Base-by-base conservation (phyloP, 78 protist species). In the Dictyostelium capitatum region DNA sequence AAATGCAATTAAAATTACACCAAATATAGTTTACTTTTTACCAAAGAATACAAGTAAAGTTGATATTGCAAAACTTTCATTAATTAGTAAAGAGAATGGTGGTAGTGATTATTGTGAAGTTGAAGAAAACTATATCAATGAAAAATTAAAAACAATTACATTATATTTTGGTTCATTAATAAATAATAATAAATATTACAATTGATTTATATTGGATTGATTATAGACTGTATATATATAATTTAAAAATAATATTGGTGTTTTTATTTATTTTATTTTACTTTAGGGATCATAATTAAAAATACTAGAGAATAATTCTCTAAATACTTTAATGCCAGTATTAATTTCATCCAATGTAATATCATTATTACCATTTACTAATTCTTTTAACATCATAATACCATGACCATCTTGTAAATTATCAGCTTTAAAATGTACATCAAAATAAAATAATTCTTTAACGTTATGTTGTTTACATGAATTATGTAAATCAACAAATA, bases 11-110 rank as follows among this genome's bases (percentile, higher is more conserved):
- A 77, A 53, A 20, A 65, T 91, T 19, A 53, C 90, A 37, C 89
- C 89, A 47, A 80, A 91, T 43, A 64, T 91, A 14, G 95, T 72
- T 23, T 91, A 91, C 47, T 83, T 82, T 57, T 67, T 91, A 56
- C 95, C 95, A 11, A 80, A 54, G 32, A 91, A 91, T 25, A 83
- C 80, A 9, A 78, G 79, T 30, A 37, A 73, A 14, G 20, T 51
- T 3, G 92, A 91, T 25, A 20, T 91, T 15, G 82, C 62, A 6
- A 67, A 82, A 59, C 54, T 91, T 23, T 37, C 90, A 4, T 20
- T 10, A 20, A 81, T 87, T 17, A 77, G 78, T 3, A 74, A 64
- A 28, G 69, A 74, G 9, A 30, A 47, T 14, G 93, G 93, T 15
- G 83, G 84, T 4, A 23, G 57, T 28, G 85, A 74, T 6, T 30